Evolutionary conservation across 2,329 filamentous ascomycete species (phyloP).

Genomic region (Trichoderma aggressivum): DNA sequence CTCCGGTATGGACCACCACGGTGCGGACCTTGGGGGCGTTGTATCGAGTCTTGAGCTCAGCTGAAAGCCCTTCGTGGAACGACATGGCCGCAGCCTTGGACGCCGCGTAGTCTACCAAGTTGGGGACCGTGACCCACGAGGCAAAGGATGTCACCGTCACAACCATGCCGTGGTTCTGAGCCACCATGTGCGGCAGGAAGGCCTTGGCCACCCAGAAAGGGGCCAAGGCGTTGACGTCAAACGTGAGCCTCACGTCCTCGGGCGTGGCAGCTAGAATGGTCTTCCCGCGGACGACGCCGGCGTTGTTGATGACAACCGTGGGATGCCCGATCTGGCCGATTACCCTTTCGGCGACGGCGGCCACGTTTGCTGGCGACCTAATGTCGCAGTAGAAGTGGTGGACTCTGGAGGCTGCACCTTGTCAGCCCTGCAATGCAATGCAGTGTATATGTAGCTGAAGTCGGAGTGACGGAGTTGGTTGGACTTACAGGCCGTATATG

Average conservation of each 20-base stretch:
- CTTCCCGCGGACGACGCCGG: constrained; percentile 60
- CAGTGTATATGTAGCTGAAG: neutral
- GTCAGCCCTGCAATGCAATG: constrained; percentile 12
- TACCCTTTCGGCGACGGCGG: constrained; percentile 50
- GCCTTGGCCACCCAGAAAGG: constrained; percentile 65
- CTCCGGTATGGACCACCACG: constrained; percentile 58
- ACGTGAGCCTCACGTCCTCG: constrained; percentile 61
- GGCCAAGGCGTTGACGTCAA: constrained; percentile 66
- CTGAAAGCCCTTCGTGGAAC: constrained; percentile 64
- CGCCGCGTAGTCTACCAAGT: constrained; percentile 65
- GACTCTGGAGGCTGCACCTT: constrained; percentile 46
- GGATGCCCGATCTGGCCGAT: constrained; percentile 57
- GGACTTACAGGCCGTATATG: constrained; percentile 47
- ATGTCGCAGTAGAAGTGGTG: constrained; percentile 70
- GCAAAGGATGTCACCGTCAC: constrained; percentile 67
- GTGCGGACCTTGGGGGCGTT: constrained; percentile 62
- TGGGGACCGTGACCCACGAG: constrained; percentile 56
- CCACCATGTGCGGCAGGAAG: constrained; percentile 65
- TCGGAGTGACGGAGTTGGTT: neutral
- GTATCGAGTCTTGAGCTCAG: constrained; percentile 58
- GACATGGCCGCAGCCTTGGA: constrained; percentile 64
- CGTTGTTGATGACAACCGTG: constrained; percentile 71
- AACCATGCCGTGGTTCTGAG: constrained; percentile 66
- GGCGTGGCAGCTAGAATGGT: constrained; percentile 58
- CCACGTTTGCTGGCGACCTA: constrained; percentile 53